These are phyloP conservation scores for Boletus subcaerulescens DNA, from an alignment of 768 basidiomycete genomes.

Conservation along the genomic window DNA sequence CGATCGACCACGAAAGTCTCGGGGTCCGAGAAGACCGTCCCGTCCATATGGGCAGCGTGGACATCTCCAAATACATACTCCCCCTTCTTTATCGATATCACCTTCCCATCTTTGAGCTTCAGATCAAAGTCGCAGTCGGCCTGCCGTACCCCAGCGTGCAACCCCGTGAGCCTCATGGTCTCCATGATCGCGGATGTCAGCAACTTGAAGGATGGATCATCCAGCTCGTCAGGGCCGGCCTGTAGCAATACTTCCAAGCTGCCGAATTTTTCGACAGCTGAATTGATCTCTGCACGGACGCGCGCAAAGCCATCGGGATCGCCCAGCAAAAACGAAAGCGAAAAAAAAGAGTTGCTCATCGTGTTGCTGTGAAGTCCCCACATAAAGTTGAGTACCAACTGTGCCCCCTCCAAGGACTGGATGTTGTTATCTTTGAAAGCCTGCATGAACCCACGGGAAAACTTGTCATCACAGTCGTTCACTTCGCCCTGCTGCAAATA, in stretches of 20 bases:
- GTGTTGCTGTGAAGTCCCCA: constrained; percentile 23
- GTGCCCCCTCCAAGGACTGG: constrained; percentile 15
- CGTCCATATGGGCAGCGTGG: constrained; percentile 14
- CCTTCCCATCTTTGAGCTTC: background rate
- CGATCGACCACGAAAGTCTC: constrained; percentile 15
- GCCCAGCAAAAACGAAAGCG: constrained; percentile 35
- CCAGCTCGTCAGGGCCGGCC: constrained; percentile 12
- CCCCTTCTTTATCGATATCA: constrained; percentile 18
- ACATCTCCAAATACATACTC: constrained; percentile 20
- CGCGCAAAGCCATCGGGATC: constrained; percentile 42
- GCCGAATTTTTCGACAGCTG: constrained; percentile 10
- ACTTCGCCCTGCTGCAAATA: constrained; percentile 15
- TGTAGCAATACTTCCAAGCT: constrained; percentile 12
- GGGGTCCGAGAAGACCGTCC: constrained; percentile 7
- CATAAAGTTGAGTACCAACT: constrained; percentile 19
- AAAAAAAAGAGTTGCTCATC: constrained; percentile 18
- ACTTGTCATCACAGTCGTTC: background rate
- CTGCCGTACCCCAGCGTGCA: constrained; percentile 17
- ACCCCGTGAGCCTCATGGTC: constrained; percentile 19
- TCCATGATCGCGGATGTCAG: constrained; percentile 28
- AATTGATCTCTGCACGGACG: constrained; percentile 47
- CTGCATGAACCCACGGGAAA: constrained; percentile 14
- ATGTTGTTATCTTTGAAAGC: constrained; percentile 18
- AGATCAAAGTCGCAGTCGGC: constrained; percentile 19
- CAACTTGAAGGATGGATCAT: constrained; percentile 16